Conservation (phyloP, 2,329 filamentous ascomycete species). For the Bipolaris sorokiniana region DNA sequence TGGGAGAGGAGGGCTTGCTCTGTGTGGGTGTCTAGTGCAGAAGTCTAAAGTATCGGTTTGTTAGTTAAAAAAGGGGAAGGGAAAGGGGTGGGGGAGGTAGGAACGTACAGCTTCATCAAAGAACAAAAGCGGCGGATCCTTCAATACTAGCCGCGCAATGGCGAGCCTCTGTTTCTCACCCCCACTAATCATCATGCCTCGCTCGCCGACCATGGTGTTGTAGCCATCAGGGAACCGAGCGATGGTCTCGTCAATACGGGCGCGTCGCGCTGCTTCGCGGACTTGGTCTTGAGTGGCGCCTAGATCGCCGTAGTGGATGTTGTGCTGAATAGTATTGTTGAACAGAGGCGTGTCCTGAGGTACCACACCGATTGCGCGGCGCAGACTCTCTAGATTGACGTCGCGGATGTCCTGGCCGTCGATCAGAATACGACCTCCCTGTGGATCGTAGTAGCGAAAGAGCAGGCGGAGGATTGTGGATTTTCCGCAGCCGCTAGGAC, state of each 20-base stretch:
- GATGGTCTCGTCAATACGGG: conserved; percentile 79
- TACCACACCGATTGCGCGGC: conserved; percentile 88
- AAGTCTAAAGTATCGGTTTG: conserved; percentile 61
- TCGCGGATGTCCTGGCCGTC: conserved; percentile 91
- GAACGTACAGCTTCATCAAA: conserved; percentile 81
- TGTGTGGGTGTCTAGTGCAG: conserved; percentile 89
- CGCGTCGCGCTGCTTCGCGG: conserved; percentile 76
- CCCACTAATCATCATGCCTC: conserved; percentile 95
- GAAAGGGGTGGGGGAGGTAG: neutral
- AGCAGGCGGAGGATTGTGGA: conserved; percentile 88
- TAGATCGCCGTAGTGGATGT: conserved; percentile 90
- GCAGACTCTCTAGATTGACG: conserved; percentile 80
- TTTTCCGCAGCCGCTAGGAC: conserved; percentile 94
- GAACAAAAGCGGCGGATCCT: conserved; percentile 88
- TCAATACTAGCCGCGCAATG: conserved; percentile 80
- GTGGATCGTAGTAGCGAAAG: conserved; percentile 93
- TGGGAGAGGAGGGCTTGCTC: conserved; percentile 89
- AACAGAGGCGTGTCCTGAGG: conserved; percentile 97
- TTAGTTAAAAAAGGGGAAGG: conserved; percentile 7
- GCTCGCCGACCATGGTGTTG: conserved; percentile 87
- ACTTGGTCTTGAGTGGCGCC: conserved; percentile 76
- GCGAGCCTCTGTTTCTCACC: conserved; percentile 93
- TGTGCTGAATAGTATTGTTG: conserved; percentile 95
- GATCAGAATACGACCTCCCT: conserved; percentile 83
- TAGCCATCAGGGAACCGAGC: conserved; percentile 85